phyloP scores from a whole-genome alignment of 495 filamentous ascomycete species.

The Lasiosphaeris hirsuta region DNA sequence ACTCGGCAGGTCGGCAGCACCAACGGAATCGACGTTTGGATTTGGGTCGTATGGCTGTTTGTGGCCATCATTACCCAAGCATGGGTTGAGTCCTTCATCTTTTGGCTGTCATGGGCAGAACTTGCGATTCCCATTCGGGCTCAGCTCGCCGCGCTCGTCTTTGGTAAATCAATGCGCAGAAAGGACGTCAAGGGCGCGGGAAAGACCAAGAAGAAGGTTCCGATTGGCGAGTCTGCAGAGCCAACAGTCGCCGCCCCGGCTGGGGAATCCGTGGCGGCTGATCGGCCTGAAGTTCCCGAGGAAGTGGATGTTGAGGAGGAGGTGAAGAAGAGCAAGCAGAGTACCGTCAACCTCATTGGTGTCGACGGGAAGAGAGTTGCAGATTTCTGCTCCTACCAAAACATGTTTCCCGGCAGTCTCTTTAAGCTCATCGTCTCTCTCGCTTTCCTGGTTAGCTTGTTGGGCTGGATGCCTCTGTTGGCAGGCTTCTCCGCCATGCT shows the following conservation, averaged over 20 bases:
- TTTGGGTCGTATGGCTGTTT: conserved; percentile 66
- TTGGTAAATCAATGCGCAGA: conserved; percentile 72
- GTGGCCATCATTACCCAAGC: conserved; percentile 52
- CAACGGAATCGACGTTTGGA: conserved; percentile 51
- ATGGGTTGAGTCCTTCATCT: conserved; percentile 58
- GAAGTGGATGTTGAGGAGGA: conserved; percentile 54
- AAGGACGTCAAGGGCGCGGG: conserved; percentile 64
- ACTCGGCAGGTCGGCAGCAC: conserved; percentile 39
- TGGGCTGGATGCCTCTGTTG: conserved; percentile 69
- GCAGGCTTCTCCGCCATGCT: conserved; percentile 64
- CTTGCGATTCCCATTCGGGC: conserved; percentile 63
- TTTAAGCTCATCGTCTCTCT: conserved; percentile 64
- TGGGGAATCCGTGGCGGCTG: conserved; percentile 21
- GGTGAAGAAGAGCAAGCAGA: conserved; percentile 61
- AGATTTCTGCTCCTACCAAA: conserved; percentile 64
- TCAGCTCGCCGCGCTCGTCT: conserved; percentile 69
- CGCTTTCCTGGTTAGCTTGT: conserved; percentile 60
- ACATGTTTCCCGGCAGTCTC: conserved; percentile 58
- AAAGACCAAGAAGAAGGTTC: conserved; percentile 28
- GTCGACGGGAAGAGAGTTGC: conserved; percentile 73
- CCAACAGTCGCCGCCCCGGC: conserved; percentile 22
- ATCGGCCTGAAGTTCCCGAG: conserved; percentile 18
- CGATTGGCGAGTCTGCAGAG: conserved; percentile 19
- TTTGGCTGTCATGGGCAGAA: conserved; percentile 63
- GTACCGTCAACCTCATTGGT: conserved; percentile 74